Conservation (phyloP, 768 basidiomycete genomes). For the Tulasnella calospora region DNA sequence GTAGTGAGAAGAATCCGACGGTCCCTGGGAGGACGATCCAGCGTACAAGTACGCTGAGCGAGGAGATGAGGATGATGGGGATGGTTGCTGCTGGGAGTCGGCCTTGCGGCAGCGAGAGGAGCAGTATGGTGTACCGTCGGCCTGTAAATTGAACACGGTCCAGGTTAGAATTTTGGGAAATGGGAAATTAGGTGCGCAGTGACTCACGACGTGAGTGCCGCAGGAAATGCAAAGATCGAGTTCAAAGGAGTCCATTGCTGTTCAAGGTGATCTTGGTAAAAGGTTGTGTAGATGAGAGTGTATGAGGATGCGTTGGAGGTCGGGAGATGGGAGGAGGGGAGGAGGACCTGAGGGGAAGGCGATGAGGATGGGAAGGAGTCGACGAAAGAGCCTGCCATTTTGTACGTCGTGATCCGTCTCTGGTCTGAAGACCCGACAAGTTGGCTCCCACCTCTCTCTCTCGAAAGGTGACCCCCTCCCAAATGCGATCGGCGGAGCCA, state of each 20-base stretch:
- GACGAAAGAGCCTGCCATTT: not conserved
- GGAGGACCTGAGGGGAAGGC: constrained; percentile 1
- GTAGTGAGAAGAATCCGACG: constrained; percentile 10
- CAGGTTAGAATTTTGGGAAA: constrained; percentile 13
- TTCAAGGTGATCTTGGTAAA: not conserved
- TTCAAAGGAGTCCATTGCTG: constrained; percentile 19
- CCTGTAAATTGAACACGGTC: constrained; percentile 8
- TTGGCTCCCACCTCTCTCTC: not conserved
- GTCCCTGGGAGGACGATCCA: not conserved
- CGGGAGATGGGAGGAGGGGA: not conserved
- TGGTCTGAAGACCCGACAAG: not conserved
- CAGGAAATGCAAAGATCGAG: constrained; percentile 24
- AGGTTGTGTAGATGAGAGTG: not conserved
- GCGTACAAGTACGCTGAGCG: constrained; percentile 8
- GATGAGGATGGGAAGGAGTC: not conserved
- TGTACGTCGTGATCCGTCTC: not conserved
- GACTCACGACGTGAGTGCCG: constrained; percentile 22
- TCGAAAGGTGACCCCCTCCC: not conserved
- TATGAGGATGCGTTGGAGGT: not conserved
- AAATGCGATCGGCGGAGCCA: not conserved
- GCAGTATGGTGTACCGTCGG: constrained; percentile 24
- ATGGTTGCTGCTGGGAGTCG: constrained; percentile 5
- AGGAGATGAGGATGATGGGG: not conserved
- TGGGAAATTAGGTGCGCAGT: constrained; percentile 6
- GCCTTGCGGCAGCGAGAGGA: constrained; percentile 5